phyloP scores from a whole-genome alignment of 805 yeast genomes.

The Starmerella sp. region DNA sequence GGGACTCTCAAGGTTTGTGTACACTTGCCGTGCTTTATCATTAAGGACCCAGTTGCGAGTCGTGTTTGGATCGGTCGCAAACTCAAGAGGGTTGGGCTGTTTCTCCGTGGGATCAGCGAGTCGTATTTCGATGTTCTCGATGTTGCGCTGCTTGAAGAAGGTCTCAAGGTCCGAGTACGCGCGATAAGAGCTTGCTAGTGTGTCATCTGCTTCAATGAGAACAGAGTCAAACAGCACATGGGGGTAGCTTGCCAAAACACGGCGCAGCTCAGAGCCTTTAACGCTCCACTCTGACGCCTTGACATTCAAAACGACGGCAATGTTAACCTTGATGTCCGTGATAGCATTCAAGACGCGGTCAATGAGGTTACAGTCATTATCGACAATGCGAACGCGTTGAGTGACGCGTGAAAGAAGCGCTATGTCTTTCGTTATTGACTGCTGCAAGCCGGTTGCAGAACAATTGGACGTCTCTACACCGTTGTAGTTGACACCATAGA shows the following conservation, averaged over 20 bases:
- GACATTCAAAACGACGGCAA: conserved; percentile 51
- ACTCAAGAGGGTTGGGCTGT: conserved; percentile 14
- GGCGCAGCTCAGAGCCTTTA: background rate
- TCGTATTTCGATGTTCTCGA: background rate
- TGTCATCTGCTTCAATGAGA: conserved; percentile 4
- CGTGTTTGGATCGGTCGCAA: background rate
- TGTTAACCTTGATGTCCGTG: conserved; percentile 37
- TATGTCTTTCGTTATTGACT: conserved; percentile 46
- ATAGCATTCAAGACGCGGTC: conserved; percentile 44
- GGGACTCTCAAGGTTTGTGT: conserved; percentile 13
- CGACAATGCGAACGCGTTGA: conserved; percentile 44
- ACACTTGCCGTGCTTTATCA: conserved; percentile 3
- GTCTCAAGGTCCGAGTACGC: background rate
- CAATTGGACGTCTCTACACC: background rate
- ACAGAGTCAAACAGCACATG: background rate
- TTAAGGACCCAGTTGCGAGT: conserved; percentile 7
- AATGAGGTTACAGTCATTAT: conserved; percentile 52
- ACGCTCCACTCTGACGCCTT: conserved; percentile 39
- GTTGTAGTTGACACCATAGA: conserved; percentile 13
- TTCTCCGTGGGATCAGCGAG: background rate
- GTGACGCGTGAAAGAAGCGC: conserved; percentile 50
- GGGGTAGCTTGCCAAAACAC: conserved; percentile 10
- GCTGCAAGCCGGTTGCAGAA: conserved; percentile 14
- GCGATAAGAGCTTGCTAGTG: background rate
- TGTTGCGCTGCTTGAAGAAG: background rate